Evolutionary conservation across 2,329 filamentous ascomycete species (phyloP).

Genomic region (Byssothecium circinans): DNA sequence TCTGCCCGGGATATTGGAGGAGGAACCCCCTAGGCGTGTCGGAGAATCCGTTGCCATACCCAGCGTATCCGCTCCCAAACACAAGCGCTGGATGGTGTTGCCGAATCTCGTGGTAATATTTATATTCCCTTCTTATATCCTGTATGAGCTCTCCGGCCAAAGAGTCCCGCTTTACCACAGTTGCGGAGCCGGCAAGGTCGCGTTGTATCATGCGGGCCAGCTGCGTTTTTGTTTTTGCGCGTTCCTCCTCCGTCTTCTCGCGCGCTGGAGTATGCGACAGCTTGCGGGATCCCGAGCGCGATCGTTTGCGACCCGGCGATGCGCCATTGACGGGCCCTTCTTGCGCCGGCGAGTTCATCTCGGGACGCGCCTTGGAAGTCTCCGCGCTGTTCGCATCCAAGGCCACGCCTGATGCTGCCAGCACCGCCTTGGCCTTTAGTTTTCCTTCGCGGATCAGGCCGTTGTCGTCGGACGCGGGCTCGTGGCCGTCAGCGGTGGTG

Average conservation of each 20-base stretch:
- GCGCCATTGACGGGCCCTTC: slow-evolving; percentile 52
- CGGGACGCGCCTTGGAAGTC: slow-evolving; percentile 22
- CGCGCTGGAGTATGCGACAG: slow-evolving; percentile 45
- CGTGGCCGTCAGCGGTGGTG: slow-evolving; percentile 26
- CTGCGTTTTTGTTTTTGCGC: slow-evolving; percentile 47
- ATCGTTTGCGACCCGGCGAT: slow-evolving; percentile 58
- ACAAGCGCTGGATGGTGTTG: slow-evolving; percentile 61
- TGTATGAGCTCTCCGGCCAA: slow-evolving; percentile 66
- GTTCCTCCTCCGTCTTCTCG: slow-evolving; percentile 40
- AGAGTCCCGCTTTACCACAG: slow-evolving; percentile 53
- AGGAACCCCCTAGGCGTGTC: slow-evolving; percentile 60
- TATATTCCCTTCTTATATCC: slow-evolving; percentile 43
- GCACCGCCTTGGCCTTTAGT: slow-evolving; percentile 61
- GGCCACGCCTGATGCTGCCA: slow-evolving; percentile 55
- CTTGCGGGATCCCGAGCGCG: slow-evolving; percentile 60
- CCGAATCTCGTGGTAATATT: slow-evolving; percentile 46
- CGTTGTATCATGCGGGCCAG: slow-evolving; percentile 67
- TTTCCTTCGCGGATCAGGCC: slow-evolving; percentile 61
- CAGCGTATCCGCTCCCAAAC: slow-evolving; percentile 76
- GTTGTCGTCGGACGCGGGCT: slow-evolving; percentile 33
- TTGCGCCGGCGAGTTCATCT: slow-evolving; percentile 33
- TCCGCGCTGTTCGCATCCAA: slow-evolving; percentile 33
- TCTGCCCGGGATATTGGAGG: slow-evolving; percentile 77
- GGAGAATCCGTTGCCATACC: slow-evolving; percentile 85
- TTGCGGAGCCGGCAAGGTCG: slow-evolving; percentile 61